Percentiles rank a stretch among this genome's conserved stretches.
These are phyloP conservation scores for Aspergillus bertholletiae DNA, from an alignment of 495 filamentous ascomycete genomes.

Conservation along the genomic window DNA sequence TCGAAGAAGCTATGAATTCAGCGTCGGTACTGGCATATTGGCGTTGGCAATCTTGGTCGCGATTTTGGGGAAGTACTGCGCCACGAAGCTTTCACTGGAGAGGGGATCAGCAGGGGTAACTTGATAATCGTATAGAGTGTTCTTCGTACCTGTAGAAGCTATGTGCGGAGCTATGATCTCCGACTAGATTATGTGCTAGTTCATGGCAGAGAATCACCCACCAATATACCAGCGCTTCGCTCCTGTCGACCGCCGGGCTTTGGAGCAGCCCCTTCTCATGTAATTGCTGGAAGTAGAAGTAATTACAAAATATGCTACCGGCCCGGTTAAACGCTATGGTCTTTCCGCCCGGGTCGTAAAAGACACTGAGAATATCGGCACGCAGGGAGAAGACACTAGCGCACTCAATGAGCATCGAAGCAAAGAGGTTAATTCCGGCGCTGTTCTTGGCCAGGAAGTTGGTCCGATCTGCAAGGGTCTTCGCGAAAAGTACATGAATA, in stretches of 20 bases:
- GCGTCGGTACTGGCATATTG: background rate
- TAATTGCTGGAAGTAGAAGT: constrained; percentile 77
- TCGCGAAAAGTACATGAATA: constrained; percentile 70
- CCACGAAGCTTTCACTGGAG: constrained; percentile 43
- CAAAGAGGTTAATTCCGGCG: constrained; percentile 64
- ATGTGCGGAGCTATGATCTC: constrained; percentile 75
- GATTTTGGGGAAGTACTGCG: constrained; percentile 51
- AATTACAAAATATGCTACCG: constrained; percentile 90
- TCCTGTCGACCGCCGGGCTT: constrained; percentile 38
- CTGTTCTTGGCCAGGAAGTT: constrained; percentile 63
- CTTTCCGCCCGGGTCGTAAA: constrained; percentile 72
- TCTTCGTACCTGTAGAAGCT: constrained; percentile 64
- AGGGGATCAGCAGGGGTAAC: constrained; percentile 10
- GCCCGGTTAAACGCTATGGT: constrained; percentile 91
- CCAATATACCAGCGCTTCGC: constrained; percentile 81
- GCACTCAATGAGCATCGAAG: constrained; percentile 64
- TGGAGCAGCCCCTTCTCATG: constrained; percentile 54
- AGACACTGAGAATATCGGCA: constrained; percentile 68
- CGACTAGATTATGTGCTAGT: constrained; percentile 87
- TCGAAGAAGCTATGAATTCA: background rate
- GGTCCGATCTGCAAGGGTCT: constrained; percentile 43
- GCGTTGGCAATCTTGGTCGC: constrained; percentile 33
- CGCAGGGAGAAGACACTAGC: constrained; percentile 66
- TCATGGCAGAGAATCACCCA: constrained; percentile 91
- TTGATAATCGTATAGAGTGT: background rate